Evolutionary conservation across 495 filamentous ascomycete species (phyloP), one percentile per base, ranked within the genome.

Genomic region (Diplogelasinospora grovesii): DNA sequence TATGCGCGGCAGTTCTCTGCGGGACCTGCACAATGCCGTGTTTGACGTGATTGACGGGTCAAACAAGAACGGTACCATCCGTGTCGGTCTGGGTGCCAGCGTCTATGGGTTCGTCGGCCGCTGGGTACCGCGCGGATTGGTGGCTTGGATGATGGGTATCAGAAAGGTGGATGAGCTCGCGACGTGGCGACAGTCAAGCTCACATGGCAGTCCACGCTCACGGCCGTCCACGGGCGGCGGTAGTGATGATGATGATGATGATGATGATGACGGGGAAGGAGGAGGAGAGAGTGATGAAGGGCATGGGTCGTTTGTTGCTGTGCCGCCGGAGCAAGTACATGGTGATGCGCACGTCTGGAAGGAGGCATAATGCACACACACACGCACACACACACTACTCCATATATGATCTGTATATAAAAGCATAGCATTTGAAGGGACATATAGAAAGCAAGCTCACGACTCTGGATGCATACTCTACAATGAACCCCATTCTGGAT

Each of bases 61-160:
- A 1, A 57, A 60, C 37, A 64, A 64, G 38, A 62, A 61, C 35
- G 58, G 69, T 7, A 72, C 82, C 2, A 71, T 85, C 43, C 78
- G 85, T 25, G 83, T 93, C 11, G 92, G 92, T 7, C 70, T 85
- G 33, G 93, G 92, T 4, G 86, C 85, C 9, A 58, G 78, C 32
- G 69, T 84, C 0, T 97, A 98, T 61, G 82, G 82, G n/a, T 65
- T 94, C 23, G 81, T 97, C 1, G 93, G 92, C 2, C 71, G 75
- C 11, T 93, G 82, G 81, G 74, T 81, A n/a, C 92, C 92, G 8
- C 68, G 73, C 13, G 75, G 80, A 5, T 30, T 96, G 21, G 85
- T 96, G 16, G 78, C 75, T 13, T 86, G 85, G 83, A 95, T 97
- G 86, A 77, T 95, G 73, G 85, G 89, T 1, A 74, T 85, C 22